Base-by-base conservation (phyloP, 2,329 filamentous ascomycete species). In the Zymoseptoria ardabiliae region DNA sequence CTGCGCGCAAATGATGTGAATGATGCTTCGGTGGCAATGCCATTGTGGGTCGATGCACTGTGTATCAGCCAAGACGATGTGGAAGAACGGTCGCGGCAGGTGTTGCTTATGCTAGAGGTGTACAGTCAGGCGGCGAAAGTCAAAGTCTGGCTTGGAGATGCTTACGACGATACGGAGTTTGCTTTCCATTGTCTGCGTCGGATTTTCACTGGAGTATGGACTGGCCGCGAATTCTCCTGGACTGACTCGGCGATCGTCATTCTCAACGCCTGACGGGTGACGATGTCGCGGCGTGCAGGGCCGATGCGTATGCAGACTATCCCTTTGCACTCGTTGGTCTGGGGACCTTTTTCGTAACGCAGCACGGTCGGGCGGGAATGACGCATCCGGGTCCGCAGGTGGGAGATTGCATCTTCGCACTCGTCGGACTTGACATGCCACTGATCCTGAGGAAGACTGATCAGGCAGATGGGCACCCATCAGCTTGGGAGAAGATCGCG, bases 41-140 rank as follows among this genome's bases (percentile, higher is more conserved):
- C 21, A 52, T 48, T 62, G 19, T 62, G 62, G 62, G 58, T 64
- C 41, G 62, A 62, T 41, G 58, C 60, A 11, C 57, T 63, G n/a
- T 63, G 63, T 45, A 63, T 63, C 20, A 55, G 63, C 30, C 63
- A 65, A 41, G 21, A 48, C 2, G 56, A 63, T 30, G 48, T 50
- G 9, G n/a, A 54, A 1, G 62, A 64, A 50, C 53, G 54, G 22
- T 22, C 51, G 4, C 45, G 49, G 10, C 62, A 64, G 50, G 60
- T 62, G n/a, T 19, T 48, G 28, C 23, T 64, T 4, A 64, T 64
- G 62, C 55, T 56, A 6, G 30, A 49, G 21, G 58, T 64, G 21
- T 64, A 64, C 35, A 17, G 19, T 4, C 35, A n/a, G 22, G 58
- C 57, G 1, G 10, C 25, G 9, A 51, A 30, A 20, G 59, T 61